These are phyloP conservation scores for Yamadazyma akitaensis DNA, from an alignment of 805 yeast species.

Conservation along the genomic window DNA sequence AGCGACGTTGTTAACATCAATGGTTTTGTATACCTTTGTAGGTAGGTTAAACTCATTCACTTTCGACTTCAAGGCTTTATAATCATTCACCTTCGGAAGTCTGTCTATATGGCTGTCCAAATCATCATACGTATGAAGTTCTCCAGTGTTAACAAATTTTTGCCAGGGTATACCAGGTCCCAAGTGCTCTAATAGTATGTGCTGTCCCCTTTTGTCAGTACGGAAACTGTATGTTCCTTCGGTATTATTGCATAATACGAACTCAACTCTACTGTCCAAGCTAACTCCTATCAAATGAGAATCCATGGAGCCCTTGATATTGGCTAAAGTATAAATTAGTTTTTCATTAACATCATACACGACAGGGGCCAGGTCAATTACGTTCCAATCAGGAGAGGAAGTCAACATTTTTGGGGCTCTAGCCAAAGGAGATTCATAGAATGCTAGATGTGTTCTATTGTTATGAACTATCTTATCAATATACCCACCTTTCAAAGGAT, in stretches of 20 bases:
- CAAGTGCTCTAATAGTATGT: constrained; percentile 56
- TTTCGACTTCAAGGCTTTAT: constrained; percentile 9
- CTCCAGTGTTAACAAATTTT: constrained; percentile 48
- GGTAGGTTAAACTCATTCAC: constrained; percentile 49
- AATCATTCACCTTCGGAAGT: constrained; percentile 4
- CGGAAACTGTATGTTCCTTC: constrained; percentile 61
- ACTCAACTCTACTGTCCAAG: background rate
- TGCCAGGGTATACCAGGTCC: constrained; percentile 86
- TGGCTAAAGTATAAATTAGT: constrained; percentile 58
- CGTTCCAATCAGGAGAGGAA: constrained; percentile 73
- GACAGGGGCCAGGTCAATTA: constrained; percentile 58
- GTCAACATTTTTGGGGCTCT: constrained; percentile 50
- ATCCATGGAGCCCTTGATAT: constrained; percentile 74
- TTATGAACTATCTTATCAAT: constrained; percentile 63
- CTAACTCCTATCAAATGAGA: constrained; percentile 59
- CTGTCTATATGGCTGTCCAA: constrained; percentile 15
- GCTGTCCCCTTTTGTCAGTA: constrained; percentile 74
- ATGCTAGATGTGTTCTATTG: constrained; percentile 71
- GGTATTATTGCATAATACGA: constrained; percentile 30
- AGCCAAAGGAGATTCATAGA: constrained; percentile 59
- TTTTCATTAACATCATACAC: constrained; percentile 47
- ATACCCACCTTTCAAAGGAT: constrained; percentile 38
- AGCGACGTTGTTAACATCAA: constrained; percentile 26
- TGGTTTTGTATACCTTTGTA: constrained; percentile 36
- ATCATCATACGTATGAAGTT: constrained; percentile 18